Base-by-base conservation (phyloP, 169 alveolate genomes). In the Eimeria falciformis region DNA sequence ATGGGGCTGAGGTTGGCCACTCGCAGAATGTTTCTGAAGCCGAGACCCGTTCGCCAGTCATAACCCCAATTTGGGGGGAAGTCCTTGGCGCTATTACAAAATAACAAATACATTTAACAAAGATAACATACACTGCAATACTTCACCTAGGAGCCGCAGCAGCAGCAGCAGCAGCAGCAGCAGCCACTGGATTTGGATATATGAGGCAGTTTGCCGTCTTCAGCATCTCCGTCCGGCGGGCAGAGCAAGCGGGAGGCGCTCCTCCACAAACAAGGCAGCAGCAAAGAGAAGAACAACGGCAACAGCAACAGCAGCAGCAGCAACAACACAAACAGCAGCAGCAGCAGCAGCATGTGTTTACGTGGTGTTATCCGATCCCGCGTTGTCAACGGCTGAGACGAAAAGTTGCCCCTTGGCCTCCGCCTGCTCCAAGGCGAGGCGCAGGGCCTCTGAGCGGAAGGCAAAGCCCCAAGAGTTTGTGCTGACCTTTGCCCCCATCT, bases 361-460 rank as follows among this genome's bases (percentile, higher is more conserved):
- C 93, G 29, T 18, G 33, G 75, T 68, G 71, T 90, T 90, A 68
- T 90, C 93, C 18, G 58, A 29, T 11, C 93, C 93, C 6, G 88
- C 90, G 43, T 90, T 90, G 93, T 90, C 93, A 12, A 90, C 93
- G 27, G 93, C 93, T 23, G 85, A 53, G 68, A 90, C 89, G 53
- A 90, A 90, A 0, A 90, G 93, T 81, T 90, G 93, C 14, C 90
- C 93, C 23, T 55, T 68, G 33, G 47, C 81, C 21, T 68, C 86
- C 21, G 93, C 79, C 43, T 69, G 68, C 66, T 53, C 83, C 18
- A 90, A 25, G 3, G 93, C 93, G n/a, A 68, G 40, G 5, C 69
- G 29, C 17, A 90, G 47, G 43, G 78, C 86, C 40, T 68, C 88
- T n/a, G 93, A 90, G 5, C 68, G 79, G 75, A 75, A 62, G 55